Evolutionary conservation across 108 stramenopile genomes (phyloP).

Genomic region (Fistulifera pelliculosa): DNA sequence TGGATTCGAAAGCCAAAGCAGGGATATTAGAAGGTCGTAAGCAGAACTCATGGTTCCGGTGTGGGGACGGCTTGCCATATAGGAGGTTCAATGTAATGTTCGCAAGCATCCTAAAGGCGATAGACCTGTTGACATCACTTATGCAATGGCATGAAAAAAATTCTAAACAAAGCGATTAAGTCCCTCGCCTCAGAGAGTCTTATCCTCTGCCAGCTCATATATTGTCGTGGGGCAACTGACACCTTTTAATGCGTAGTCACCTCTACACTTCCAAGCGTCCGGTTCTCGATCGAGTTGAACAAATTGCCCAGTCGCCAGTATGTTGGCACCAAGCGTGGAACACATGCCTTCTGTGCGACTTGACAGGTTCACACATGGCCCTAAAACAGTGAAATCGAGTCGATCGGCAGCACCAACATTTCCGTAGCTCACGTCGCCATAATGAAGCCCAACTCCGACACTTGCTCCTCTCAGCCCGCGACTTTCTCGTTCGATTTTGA

Average conservation of each 20-base stretch:
- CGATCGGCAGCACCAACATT: constrained; percentile 12
- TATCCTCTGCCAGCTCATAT: constrained; percentile 1
- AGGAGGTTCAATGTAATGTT: no score
- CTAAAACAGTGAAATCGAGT: constrained; percentile 15
- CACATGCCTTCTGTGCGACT: constrained; percentile 11
- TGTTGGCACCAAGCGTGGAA: constrained; percentile 2
- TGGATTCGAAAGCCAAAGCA: no score
- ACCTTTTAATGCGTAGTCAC: constrained; percentile 3
- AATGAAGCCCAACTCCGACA: constrained; percentile 8
- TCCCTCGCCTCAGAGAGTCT: no score
- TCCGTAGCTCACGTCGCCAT: constrained; percentile 8
- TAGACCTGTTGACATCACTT: no score
- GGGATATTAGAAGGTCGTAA: no score
- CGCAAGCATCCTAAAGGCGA: no score
- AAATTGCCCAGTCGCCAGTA: constrained; percentile 11
- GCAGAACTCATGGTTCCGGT: no score
- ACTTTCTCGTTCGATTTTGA: not conserved
- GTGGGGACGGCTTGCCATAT: no score
- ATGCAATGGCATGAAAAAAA: no score
- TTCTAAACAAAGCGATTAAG: no score
- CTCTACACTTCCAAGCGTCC: constrained; percentile 3
- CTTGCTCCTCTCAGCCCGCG: not conserved
- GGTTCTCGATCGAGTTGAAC: not conserved
- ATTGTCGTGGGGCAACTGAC: not conserved
- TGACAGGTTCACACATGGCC: constrained; percentile 9